Evolutionary conservation across 768 basidiomycete genomes (phyloP).

Genomic region (Phylloporus sp.): DNA sequence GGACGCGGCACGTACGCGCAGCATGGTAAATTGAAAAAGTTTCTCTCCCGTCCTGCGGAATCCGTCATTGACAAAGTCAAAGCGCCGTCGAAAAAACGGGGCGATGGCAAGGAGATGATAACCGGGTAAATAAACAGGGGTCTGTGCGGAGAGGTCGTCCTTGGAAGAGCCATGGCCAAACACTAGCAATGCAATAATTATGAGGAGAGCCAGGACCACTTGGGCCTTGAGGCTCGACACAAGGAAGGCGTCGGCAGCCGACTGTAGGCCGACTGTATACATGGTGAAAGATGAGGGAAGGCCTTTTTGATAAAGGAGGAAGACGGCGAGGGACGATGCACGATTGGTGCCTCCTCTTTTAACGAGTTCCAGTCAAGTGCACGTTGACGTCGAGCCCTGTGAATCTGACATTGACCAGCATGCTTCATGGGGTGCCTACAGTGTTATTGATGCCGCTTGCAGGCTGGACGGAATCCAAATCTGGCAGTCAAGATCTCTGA

Average conservation of each 20-base stretch:
- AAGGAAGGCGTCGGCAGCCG: slow-evolving; percentile 34
- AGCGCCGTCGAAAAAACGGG: slow-evolving; percentile 65
- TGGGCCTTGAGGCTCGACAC: slow-evolving; percentile 31
- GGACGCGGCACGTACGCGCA: slow-evolving; percentile 45
- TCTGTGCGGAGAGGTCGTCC: slow-evolving; percentile 37
- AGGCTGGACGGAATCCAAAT: slow-evolving; percentile 11
- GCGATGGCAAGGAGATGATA: slow-evolving; percentile 51
- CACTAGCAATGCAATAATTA: slow-evolving; percentile 38
- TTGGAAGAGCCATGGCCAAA: slow-evolving; percentile 35
- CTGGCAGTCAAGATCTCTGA: slow-evolving; percentile 14
- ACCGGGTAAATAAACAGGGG: slow-evolving; percentile 55
- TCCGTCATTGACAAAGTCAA: slow-evolving; percentile 70
- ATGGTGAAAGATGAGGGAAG: slow-evolving; percentile 29
- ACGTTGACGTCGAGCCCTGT: slow-evolving; percentile 27
- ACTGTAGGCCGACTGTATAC: slow-evolving; percentile 40
- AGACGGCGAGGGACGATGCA: slow-evolving; percentile 19
- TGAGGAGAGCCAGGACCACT: slow-evolving; percentile 30
- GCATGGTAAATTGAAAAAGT: slow-evolving; percentile 64
- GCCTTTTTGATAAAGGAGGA: slow-evolving; percentile 23
- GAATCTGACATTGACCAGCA: slow-evolving; percentile 23
- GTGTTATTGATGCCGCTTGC: slow-evolving; percentile 11
- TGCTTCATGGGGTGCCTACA: slow-evolving; percentile 24
- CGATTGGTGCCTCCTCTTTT: slow-evolving; percentile 25
- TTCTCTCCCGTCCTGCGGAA: slow-evolving; percentile 63
- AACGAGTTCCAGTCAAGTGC: slow-evolving; percentile 14